phyloP scores from a whole-genome alignment of 768 basidiomycete species.

The Myochromella boudieri region DNA sequence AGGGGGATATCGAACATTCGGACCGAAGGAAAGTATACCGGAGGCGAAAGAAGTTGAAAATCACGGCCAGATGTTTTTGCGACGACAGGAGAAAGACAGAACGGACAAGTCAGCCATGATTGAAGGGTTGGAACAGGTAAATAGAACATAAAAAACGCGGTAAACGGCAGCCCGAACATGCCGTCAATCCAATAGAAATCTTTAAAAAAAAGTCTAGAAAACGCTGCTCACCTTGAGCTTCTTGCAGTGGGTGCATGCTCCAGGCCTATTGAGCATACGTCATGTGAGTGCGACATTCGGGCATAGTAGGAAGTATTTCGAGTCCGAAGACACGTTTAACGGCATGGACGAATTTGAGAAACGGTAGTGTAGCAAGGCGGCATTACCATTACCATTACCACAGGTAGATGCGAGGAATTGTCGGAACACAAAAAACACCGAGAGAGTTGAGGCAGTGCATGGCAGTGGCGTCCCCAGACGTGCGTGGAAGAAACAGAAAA shows the following conservation, averaged over 20 bases:
- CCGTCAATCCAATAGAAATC: conserved; percentile 13
- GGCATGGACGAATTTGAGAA: conserved; percentile 2
- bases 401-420: background rate
- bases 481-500: background rate
- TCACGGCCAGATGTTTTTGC: conserved; percentile 14
- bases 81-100: conserved; percentile 15
- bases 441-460: conserved; percentile 16
- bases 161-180: conserved; percentile 12
- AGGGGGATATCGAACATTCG: background rate
- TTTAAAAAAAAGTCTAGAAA: conserved; percentile 13
- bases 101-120: conserved; percentile 11
- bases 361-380: conserved; percentile 9
- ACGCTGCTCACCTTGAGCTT: conserved; percentile 70
- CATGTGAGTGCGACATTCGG: conserved; percentile 5
- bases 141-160: conserved; percentile 9
- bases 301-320: conserved; percentile 8
- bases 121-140: conserved; percentile 8
- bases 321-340: conserved; percentile 6
- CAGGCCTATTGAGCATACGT: conserved; percentile 50
- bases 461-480: background rate
- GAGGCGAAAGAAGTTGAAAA: conserved; percentile 11
- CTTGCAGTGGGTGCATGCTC: conserved; percentile 86
- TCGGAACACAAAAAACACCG: conserved; percentile 12
- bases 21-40: conserved; percentile 5
- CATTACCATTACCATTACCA: no score